Evolutionary conservation across 2,329 filamentous ascomycete species (phyloP), one percentile per base, ranked within the genome.

Genomic region (Chaetomium sp.): DNA sequence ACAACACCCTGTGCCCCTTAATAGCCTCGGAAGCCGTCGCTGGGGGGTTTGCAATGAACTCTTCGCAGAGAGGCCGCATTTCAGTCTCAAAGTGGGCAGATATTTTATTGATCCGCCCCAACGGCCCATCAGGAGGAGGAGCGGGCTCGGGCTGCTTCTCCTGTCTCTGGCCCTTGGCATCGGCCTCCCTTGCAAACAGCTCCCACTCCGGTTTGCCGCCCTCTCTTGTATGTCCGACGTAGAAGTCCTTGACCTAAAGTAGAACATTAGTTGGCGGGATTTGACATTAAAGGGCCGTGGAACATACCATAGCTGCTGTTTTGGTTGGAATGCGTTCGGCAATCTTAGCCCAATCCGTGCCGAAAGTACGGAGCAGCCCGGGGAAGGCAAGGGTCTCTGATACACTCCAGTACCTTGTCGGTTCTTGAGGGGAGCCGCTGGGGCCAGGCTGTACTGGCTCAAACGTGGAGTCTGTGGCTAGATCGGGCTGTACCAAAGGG

Each of bases 391-490:
- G 86, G 53, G 86, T 79, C 71, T 94, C 89, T 1, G 86, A 87
- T 27, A 92, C 88, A 65, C 88, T 92, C 89, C 89, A 94, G 69
- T 94, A 94, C 69, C 88, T 92, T 1, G 87, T 90, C 11, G 86
- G 82, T 61, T 85, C 83, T 53, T 73, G 73, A 27, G n/a, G n/a
- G n/a, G n/a, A n/a, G n/a, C n/a, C n/a, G n/a, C n/a, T n/a, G n/a
- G n/a, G n/a, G n/a, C n/a, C n/a, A n/a, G 76, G 76, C 19, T 3
- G 19, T 27, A 27, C 19, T 27, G 19, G 19, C 19, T 27, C 19
- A 27, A 27, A 27, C 19, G 19, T 27, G 19, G 19, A 3, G 19
- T 27, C 19, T 27, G 19, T 27, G 19, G 19, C 19, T 27, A 27
- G 19, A 27, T 27, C 19, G 19, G 19, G 19, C 19, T 27, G 19